Evolutionary conservation across 306 rosid species (phyloP).

Genomic region (Acacia confusa): DNA sequence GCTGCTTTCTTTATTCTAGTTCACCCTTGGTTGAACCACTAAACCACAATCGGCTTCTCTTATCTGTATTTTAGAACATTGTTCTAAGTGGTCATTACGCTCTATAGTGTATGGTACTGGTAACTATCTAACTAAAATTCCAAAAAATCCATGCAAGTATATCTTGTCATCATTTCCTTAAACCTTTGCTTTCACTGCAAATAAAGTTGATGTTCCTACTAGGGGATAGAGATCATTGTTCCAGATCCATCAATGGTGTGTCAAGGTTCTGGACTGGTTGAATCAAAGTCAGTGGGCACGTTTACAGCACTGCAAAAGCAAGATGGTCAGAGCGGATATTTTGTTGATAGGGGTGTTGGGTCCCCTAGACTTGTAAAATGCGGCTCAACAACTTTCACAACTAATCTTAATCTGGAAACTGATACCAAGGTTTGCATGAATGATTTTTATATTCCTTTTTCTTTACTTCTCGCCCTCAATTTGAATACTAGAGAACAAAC

Average conservation of each 20-base stretch:
- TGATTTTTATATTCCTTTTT: slow-evolving; percentile 18
- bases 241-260: slow-evolving; percentile 54
- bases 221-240: slow-evolving; percentile 67
- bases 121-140: background rate
- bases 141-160: slow-evolving; percentile 17
- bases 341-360: slow-evolving; percentile 96
- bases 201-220: slow-evolving; percentile 32
- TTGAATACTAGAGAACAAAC: slow-evolving; percentile 14
- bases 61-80: background rate
- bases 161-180: background rate
- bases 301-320: slow-evolving; percentile 66
- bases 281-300: slow-evolving; percentile 82
- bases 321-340: slow-evolving; percentile 64
- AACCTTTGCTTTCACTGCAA: background rate
- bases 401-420: slow-evolving; percentile 49
- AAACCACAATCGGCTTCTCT: background rate
- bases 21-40: background rate
- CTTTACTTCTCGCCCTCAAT: background rate
- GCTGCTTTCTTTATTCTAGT: background rate
- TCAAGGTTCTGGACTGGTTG: slow-evolving; percentile 69
- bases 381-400: slow-evolving; percentile 50
- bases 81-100: background rate
- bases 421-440: slow-evolving; percentile 63
- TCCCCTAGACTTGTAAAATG: slow-evolving; percentile 71
- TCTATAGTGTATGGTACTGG: background rate